phyloP scores from a whole-genome alignment of 805 yeast genomes.

The Priceomyces melissophilus region DNA sequence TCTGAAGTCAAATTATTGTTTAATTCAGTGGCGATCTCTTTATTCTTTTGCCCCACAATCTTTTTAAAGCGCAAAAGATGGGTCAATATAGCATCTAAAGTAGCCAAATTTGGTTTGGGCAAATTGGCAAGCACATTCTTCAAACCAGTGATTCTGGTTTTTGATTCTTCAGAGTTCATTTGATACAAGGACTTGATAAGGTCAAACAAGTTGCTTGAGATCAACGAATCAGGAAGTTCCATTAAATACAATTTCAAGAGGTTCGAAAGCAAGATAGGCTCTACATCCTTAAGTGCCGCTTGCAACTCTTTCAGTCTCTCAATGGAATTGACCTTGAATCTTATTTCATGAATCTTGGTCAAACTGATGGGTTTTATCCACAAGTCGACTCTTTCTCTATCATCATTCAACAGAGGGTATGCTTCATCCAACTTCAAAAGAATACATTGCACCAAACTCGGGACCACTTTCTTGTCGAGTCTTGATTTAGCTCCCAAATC shows the following conservation, averaged over 20 bases:
- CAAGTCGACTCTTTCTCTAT: constrained; percentile 59
- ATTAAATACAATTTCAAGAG: constrained; percentile 68
- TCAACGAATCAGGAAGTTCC: constrained; percentile 76
- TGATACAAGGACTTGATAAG: constrained; percentile 62
- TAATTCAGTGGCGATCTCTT: constrained; percentile 29
- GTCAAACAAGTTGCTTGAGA: constrained; percentile 64
- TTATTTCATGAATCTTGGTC: constrained; percentile 55
- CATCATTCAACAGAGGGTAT: constrained; percentile 68
- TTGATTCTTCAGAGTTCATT: constrained; percentile 34
- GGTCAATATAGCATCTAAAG: constrained; percentile 74
- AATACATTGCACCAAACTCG: constrained; percentile 59
- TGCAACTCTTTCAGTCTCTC: constrained; percentile 26
- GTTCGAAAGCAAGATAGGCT: constrained; percentile 61
- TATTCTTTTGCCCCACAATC: constrained; percentile 41
- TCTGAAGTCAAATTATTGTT: constrained; percentile 59
- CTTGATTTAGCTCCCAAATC: constrained; percentile 69
- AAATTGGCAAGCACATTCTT: constrained; percentile 64
- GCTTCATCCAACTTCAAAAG: constrained; percentile 63
- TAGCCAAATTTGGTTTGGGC: constrained; percentile 69
- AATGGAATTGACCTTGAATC: constrained; percentile 49
- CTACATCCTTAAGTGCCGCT: constrained; percentile 33
- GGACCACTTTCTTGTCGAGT: constrained; percentile 70
- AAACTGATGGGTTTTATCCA: constrained; percentile 71
- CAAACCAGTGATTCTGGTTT: constrained; percentile 55
- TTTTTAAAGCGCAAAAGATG: constrained; percentile 65